Evolutionary conservation across 306 rosid species (phyloP).

Genomic region (Quercus gilva): DNA sequence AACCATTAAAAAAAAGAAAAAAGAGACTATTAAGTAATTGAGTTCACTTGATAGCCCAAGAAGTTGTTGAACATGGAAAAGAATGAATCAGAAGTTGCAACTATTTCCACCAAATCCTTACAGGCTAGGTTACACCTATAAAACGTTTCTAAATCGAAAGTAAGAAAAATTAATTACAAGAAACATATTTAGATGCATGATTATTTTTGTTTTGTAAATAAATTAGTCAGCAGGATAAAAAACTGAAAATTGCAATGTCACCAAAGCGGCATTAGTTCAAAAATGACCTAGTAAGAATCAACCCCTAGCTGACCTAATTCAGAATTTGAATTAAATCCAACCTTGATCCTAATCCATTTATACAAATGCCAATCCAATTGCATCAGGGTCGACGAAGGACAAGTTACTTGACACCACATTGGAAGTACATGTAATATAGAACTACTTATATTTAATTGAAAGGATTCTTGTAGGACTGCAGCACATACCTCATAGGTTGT

Average conservation of each 20-base stretch:
- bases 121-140: background rate
- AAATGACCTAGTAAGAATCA: background rate
- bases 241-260: background rate
- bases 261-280: background rate
- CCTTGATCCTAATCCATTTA: background rate
- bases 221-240: background rate
- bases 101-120: background rate
- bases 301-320: background rate
- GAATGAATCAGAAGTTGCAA: background rate
- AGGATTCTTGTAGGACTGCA: no score
- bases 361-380: background rate
- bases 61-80: background rate
- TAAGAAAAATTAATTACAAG: background rate
- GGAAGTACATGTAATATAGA: background rate
- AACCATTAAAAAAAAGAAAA: constrained; percentile 13
- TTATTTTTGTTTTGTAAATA: no score
- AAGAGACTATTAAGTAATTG: background rate
- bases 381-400: background rate
- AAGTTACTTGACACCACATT: background rate
- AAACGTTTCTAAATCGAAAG: background rate
- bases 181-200: background rate
- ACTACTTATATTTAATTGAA: background rate
- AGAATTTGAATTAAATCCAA: background rate
- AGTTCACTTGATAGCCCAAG: background rate
- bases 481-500: no score